phyloP scores from a whole-genome alignment of 2,329 filamentous ascomycete genomes.

The Verticillium albo-atrum region DNA sequence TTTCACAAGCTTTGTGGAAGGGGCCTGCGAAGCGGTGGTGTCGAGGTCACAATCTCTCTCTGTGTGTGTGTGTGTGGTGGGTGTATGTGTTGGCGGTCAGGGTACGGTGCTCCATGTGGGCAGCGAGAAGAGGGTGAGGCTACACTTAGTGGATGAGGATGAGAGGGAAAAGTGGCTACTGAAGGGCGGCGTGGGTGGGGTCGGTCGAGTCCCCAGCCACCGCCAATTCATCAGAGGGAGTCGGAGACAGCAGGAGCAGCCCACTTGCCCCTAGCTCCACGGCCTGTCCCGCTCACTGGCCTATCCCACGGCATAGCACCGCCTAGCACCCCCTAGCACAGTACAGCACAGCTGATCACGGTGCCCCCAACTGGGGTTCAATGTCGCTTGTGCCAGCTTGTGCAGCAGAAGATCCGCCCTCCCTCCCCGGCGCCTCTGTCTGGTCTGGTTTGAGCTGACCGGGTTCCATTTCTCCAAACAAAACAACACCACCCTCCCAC shows the following conservation, averaged over 20 bases:
- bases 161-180: not conserved
- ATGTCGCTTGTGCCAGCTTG: not conserved
- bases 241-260: not conserved
- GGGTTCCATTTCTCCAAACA: constrained; percentile 7
- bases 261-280: constrained; percentile 7
- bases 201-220: not conserved
- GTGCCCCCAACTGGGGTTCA: not conserved
- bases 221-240: not conserved
- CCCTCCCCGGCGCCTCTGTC: not conserved
- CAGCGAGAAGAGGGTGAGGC: not conserved
- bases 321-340: not conserved
- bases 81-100: not conserved
- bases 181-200: not conserved
- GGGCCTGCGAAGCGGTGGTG: too few relatives aligned
- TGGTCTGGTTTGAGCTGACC: too few relatives aligned
- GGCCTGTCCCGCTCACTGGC: constrained; percentile 8
- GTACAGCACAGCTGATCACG: not conserved
- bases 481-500: constrained; percentile 11
- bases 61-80: too few relatives aligned
- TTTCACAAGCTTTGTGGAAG: too few relatives aligned
- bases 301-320: not conserved
- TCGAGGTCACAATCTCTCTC: too few relatives aligned
- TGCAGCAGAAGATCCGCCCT: not conserved
- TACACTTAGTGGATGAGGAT: not conserved
- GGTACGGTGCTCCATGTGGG: not conserved